Evolutionary conservation across 78 protist genomes (phyloP), one percentile per base, ranked within the genome.

Genomic region (Dictyostelium capitatum): DNA sequence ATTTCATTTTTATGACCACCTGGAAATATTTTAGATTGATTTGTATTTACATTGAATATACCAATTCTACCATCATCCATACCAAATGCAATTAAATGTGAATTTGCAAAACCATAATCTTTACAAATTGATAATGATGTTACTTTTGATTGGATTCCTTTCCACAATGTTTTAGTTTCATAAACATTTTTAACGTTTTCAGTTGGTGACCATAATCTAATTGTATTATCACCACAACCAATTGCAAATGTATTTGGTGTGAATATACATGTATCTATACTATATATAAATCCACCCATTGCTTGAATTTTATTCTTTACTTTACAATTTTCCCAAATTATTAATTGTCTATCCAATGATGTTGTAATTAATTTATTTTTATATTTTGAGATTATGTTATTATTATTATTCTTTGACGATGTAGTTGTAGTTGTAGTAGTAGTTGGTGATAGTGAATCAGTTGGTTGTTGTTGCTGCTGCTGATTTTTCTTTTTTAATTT

Each of bases 51-150:
- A 51, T 87, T 80, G 23, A 77, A 87, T 30, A 87, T 32, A 10
- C 84, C 93, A 23, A 77, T 79, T 41, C 93, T 25, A 3, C 93
- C 93, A 77, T 87, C 93, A 65, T 87, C 93, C 93, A 87, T 62
- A 28, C 93, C 93, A 77, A 87, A 87, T 57, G 93, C 93, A 15
- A 87, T 51, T 10, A 79, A 54, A 54, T 15, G 15, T 14, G 41
- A 37, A 37, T 79, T 41, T 17, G 48, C 15, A 15, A 54, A 15
- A 67, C 75, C 75, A 67, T 67, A 67, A 47, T 73, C 43, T 37
- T 48, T 64, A 47, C 57, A 70, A 47, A 87, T 77, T 20, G 32
- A 48, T 10, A 87, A 20, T 23, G 93, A 70, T 77, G 93, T 87
- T 19, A 87, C 75, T 37, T 87, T 87, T 14, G 85, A 77, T 64